Conservation (phyloP, 805 yeast species). For the Teunomyces barrocoloradensis region DNA sequence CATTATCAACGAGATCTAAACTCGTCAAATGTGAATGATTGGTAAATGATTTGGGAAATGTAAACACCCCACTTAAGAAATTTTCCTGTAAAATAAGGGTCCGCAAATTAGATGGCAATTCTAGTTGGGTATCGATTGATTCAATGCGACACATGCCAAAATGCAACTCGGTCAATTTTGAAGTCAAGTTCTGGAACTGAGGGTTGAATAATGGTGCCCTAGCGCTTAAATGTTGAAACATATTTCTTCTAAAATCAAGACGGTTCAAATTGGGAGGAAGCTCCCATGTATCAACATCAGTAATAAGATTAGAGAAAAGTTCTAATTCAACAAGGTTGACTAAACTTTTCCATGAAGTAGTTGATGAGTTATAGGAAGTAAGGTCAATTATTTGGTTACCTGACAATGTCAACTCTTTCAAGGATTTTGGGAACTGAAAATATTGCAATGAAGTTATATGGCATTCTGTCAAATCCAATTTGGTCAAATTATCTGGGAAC, state of each 20-base stretch:
- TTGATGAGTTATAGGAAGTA: conserved; percentile 15
- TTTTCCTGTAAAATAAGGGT: conserved; percentile 7
- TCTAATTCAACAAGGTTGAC: conserved; percentile 21
- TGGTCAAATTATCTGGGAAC: conserved; percentile 20
- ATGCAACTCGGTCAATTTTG: conserved; percentile 5
- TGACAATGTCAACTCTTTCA: conserved; percentile 20
- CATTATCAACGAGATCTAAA: conserved; percentile 13
- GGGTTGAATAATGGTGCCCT: conserved; percentile 6
- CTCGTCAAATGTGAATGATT: conserved; percentile 10
- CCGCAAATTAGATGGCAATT: conserved; percentile 8
- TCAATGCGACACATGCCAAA: conserved; percentile 7
- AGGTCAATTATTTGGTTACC: conserved; percentile 25
- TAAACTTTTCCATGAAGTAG: conserved; percentile 23
- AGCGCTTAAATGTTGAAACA: conserved; percentile 9
- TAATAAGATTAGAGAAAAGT: conserved; percentile 21
- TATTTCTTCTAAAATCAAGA: conserved; percentile 23
- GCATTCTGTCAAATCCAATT: conserved; percentile 25
- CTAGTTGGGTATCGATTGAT: conserved; percentile 5
- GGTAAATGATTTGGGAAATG: conserved; percentile 8
- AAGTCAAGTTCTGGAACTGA: conserved; percentile 1
- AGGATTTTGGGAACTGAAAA: conserved; percentile 23
- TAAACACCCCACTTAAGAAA: conserved; percentile 13
- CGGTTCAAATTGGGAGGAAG: conserved; percentile 15
- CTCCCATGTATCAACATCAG: conserved; percentile 13
- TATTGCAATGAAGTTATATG: conserved; percentile 14